These are phyloP conservation scores for Zygosaccharomyces sapae DNA, from an alignment of 1,139 yeast genomes.

Conservation along the genomic window DNA sequence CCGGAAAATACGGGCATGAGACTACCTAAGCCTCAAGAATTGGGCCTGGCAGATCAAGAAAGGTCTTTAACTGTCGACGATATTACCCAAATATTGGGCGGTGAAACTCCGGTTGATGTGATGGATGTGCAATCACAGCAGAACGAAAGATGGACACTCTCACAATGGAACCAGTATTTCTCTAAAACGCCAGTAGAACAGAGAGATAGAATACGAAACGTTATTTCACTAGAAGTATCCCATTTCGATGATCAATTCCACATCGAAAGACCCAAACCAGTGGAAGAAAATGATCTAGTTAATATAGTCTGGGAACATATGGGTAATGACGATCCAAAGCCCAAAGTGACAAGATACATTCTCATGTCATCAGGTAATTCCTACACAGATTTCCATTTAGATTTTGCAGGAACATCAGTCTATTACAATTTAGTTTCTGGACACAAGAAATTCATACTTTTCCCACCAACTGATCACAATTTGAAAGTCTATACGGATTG, in stretches of 20 bases:
- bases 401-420: conserved; percentile 90
- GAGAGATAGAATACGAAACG: conserved; percentile 71
- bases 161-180: conserved; percentile 73
- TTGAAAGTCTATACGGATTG: conserved; percentile 60
- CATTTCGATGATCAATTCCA: conserved; percentile 48
- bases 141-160: conserved; percentile 60
- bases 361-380: conserved; percentile 80
- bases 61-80: conserved; percentile 37
- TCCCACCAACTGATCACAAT: conserved; percentile 68
- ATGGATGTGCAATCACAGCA: conserved; percentile 89
- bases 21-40: conserved; percentile 42
- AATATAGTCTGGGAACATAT: conserved; percentile 54
- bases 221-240: conserved; percentile 75
- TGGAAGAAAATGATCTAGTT: conserved; percentile 65
- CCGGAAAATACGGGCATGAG: conserved; percentile 38
- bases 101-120: conserved; percentile 64
- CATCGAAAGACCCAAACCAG: conserved; percentile 62
- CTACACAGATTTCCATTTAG: conserved; percentile 86
- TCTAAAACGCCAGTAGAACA: conserved; percentile 37
- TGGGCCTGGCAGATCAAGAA: conserved; percentile 7
- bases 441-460: conserved; percentile 65
- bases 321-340: conserved; percentile 38
- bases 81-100: conserved; percentile 60
- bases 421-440: conserved; percentile 80
- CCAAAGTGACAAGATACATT: conserved; percentile 76